Percentiles rank a stretch among this genome's conserved stretches.
These are phyloP conservation scores for Lactifluus subvellereus DNA, from an alignment of 768 basidiomycete genomes.

Conservation along the genomic window DNA sequence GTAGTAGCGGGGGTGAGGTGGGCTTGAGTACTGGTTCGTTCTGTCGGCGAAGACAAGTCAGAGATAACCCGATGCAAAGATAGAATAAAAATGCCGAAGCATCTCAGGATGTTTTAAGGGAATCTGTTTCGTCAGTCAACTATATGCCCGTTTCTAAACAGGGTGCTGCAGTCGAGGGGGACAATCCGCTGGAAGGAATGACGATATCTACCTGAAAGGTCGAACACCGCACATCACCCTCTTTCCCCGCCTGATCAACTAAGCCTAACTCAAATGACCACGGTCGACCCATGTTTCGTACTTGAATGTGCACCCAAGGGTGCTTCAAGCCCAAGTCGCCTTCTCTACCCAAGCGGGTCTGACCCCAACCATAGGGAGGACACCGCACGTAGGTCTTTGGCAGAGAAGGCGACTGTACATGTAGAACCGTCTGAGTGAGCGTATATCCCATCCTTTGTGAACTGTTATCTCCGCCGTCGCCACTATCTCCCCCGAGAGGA, in stretches of 20 bases:
- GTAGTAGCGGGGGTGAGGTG: conserved; percentile 50
- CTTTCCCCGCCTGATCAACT: conserved; percentile 53
- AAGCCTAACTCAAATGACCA: conserved; percentile 77
- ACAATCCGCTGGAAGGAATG: conserved; percentile 23
- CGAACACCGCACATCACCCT: conserved; percentile 60
- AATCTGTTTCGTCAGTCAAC: background rate
- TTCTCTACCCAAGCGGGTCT: conserved; percentile 13
- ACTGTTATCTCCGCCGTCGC: conserved; percentile 24
- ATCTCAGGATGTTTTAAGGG: background rate
- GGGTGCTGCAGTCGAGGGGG: background rate
- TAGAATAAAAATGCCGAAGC: conserved; percentile 10
- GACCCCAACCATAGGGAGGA: conserved; percentile 36
- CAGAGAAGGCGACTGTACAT: conserved; percentile 73
- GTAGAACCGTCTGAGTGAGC: conserved; percentile 64
- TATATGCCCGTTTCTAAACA: background rate
- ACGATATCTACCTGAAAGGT: conserved; percentile 65
- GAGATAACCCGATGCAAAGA: background rate
- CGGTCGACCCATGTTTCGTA: conserved; percentile 57
- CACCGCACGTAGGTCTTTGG: conserved; percentile 61
- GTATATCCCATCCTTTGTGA: conserved; percentile 33
- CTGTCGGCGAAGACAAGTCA: conserved; percentile 33
- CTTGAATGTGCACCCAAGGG: conserved; percentile 71
- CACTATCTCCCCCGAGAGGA: conserved; percentile 25
- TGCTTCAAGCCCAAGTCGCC: conserved; percentile 54
- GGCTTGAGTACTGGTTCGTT: conserved; percentile 49